phyloP scores from a whole-genome alignment of 208 protist species.

The Trypanosoma melophagium region DNA sequence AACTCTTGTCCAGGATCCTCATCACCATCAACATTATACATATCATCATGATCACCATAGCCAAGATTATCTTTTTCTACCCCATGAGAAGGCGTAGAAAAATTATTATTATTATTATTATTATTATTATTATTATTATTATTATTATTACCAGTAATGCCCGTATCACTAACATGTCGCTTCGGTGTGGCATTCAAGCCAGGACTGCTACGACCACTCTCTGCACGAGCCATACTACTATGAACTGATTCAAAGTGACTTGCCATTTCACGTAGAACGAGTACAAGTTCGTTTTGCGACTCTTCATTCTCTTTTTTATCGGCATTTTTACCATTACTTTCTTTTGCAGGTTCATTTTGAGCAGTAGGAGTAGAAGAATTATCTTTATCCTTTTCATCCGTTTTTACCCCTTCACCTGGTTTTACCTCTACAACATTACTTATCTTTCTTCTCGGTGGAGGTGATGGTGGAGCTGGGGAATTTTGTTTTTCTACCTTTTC shows the following conservation, averaged over 20 bases:
- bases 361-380: background rate
- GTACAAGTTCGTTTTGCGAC: slow-evolving; percentile 23
- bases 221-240: background rate
- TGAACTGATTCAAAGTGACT: slow-evolving; percentile 28
- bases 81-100: slow-evolving; percentile 1
- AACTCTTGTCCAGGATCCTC: slow-evolving; percentile 33
- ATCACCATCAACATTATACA: background rate
- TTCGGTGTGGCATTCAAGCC: background rate
- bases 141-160: no score
- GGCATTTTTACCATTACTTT: background rate
- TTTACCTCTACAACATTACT: no score
- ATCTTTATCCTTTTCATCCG: no score
- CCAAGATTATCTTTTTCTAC: background rate
- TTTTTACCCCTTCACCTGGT: no score
- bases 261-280: slow-evolving; percentile 44
- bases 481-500: background rate
- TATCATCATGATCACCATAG: background rate
- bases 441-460: no score
- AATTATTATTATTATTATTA: background rate
- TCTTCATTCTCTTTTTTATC: background rate
- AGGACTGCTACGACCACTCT: background rate
- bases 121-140: no score
- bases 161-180: background rate
- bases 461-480: background rate
- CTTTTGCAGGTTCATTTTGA: background rate